Conservation (phyloP, 2,329 filamentous ascomycete genomes). For the Aureobasidium sp. region DNA sequence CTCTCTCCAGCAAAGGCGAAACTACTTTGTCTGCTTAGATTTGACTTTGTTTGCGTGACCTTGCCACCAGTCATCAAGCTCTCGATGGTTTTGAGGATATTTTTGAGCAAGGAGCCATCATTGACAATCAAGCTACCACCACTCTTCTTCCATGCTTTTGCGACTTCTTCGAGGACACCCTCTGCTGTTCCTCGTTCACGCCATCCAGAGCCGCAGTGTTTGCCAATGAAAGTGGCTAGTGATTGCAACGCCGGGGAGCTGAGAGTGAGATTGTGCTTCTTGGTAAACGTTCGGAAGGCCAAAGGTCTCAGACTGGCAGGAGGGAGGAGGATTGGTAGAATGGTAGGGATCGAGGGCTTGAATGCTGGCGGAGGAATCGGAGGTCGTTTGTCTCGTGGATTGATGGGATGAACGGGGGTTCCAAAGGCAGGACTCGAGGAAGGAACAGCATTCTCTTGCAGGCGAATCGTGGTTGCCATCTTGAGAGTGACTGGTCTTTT, state of each 20-base stretch:
- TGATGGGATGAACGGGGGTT: slow-evolving; percentile 74
- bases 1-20: slow-evolving; percentile 49
- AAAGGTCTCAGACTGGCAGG: slow-evolving; percentile 79
- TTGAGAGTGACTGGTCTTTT: slow-evolving; percentile 3
- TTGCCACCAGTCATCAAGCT: slow-evolving; percentile 83
- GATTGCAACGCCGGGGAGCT: slow-evolving; percentile 79
- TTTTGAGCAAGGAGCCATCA: slow-evolving; percentile 62
- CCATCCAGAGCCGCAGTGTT: slow-evolving; percentile 93
- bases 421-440: slow-evolving; percentile 88
- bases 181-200: slow-evolving; percentile 91
- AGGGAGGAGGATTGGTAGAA: slow-evolving; percentile 83
- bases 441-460: slow-evolving; percentile 49
- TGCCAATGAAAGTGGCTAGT: slow-evolving; percentile 81
- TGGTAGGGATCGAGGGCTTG: slow-evolving; percentile 52
- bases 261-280: slow-evolving; percentile 91
- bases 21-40: slow-evolving; percentile 57
- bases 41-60: slow-evolving; percentile 47
- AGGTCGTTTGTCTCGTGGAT: slow-evolving; percentile 29
- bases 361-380: slow-evolving; percentile 36
- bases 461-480: slow-evolving; percentile 22
- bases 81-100: slow-evolving; percentile 77
- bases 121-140: slow-evolving; percentile 89
- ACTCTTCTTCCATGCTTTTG: slow-evolving; percentile 82
- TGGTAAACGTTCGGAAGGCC: slow-evolving; percentile 92
- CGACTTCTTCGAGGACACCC: slow-evolving; percentile 83